Evolutionary conservation across 1,284 basidiomycete species (phyloP), one percentile per base, ranked within the genome.

Genomic region (Heterobasidion irregulare): DNA sequence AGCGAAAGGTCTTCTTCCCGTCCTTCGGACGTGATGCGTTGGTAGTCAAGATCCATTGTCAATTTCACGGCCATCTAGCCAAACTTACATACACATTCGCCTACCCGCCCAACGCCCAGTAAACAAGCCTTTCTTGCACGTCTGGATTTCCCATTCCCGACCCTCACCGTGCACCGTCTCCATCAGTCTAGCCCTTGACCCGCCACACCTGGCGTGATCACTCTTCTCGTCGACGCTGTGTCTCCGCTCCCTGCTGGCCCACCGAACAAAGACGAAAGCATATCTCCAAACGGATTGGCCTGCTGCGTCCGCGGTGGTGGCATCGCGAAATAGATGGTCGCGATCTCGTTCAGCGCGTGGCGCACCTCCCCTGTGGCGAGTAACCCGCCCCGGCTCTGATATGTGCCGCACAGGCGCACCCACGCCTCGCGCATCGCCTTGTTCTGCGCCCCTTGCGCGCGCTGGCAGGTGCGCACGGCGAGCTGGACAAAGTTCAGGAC

Each of bases 401-500:
- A 94, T 15, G 89, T 86, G 48, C 87, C 84, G 59, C 88, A 89
- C 49, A 95, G 75, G 45, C 86, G 76, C 41, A 92, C 76, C 92
- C 92, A 95, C 38, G 84, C 86, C 65, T 92, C 89, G 38, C 86
- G 76, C 68, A 83, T 78, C 6, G 75, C 74, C 67, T 79, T 90
- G 69, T 86, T 82, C 70, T 84, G 79, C 58, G 84, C 76, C 47
- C 89, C 86, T 53, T 90, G 84, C 0, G 88, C 86, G 33, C 91
- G 82, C 68, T 96, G 93, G 59, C 90, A 92, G 6, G 87, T 86
- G 53, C 86, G 70, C 9, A 97, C 79, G 0, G 89, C 91, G 53
- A 97, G 78, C 65, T 98, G 94, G 2, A 86, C 75, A 68, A 94
- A 96, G 68, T 96, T 98, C 61, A 94, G 73, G 8, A 83, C 74